Percentiles rank a stretch among this genome's conserved stretches.
Conservation (phyloP, 495 filamentous ascomycete genomes). For the Penicillium fimorum region DNA sequence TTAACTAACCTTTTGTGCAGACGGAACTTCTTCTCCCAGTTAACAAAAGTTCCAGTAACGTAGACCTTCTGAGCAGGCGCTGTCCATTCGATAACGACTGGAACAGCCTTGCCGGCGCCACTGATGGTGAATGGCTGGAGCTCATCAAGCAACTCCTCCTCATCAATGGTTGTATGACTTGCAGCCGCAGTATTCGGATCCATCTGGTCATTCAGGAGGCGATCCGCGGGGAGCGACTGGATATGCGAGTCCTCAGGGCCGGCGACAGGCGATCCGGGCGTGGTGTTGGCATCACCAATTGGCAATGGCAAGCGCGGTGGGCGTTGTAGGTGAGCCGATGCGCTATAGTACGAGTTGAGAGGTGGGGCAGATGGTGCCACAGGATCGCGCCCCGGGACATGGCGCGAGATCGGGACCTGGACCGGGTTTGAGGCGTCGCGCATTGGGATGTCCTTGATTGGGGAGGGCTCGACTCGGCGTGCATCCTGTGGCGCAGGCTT, state of each 20-base stretch:
- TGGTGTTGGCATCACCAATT: constrained; percentile 83
- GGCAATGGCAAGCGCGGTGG: constrained; percentile 87
- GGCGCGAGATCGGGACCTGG: constrained; percentile 47
- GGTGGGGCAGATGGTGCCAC: constrained; percentile 47
- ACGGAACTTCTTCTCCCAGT: constrained; percentile 89
- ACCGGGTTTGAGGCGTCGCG: constrained; percentile 48
- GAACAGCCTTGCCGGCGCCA: constrained; percentile 55
- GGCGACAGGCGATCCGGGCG: constrained; percentile 79
- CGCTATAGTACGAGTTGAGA: constrained; percentile 49
- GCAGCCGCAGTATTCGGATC: constrained; percentile 57
- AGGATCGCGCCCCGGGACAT: constrained; percentile 34
- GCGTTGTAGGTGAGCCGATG: constrained; percentile 58
- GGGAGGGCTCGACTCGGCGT: constrained; percentile 25
- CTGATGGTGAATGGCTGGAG: constrained; percentile 59
- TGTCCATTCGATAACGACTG: constrained; percentile 80
- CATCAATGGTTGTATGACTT: constrained; percentile 70
- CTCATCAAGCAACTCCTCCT: constrained; percentile 77
- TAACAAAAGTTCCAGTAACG: constrained; percentile 93
- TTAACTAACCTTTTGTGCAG: constrained; percentile 70
- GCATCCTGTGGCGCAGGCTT: constrained; percentile 23
- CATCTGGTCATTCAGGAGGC: constrained; percentile 45
- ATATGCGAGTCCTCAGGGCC: constrained; percentile 56
- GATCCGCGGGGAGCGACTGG: constrained; percentile 49
- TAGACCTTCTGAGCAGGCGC: constrained; percentile 81
- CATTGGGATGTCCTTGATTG: constrained; percentile 23